Evolutionary conservation across 331 rosid genomes (phyloP).

Genomic region (Acacia concinna): DNA sequence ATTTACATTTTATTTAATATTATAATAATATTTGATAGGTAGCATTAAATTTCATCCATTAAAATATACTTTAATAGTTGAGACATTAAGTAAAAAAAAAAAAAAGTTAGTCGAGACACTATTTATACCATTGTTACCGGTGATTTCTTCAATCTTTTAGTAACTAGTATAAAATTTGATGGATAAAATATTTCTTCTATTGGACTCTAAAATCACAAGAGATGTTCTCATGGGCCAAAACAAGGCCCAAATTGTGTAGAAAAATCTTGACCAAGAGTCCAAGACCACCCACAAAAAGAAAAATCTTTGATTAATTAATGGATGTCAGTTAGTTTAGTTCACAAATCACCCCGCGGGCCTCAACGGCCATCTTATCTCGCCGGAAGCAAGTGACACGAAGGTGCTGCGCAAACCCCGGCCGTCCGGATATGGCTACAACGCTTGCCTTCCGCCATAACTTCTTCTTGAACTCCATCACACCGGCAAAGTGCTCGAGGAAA

Average conservation of each 20-base stretch:
- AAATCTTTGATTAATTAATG: neutral
- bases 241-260: neutral
- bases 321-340: neutral
- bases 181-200: neutral
- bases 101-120: too few relatives aligned
- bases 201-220: neutral
- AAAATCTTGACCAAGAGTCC: neutral
- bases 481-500: constrained; percentile 20
- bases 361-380: neutral
- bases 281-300: neutral
- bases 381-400: neutral
- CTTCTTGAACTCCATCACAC: constrained; percentile 24
- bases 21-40: too few relatives aligned
- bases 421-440: constrained; percentile 34
- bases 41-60: too few relatives aligned
- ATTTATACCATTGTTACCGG: neutral
- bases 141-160: neutral
- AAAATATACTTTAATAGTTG: too few relatives aligned
- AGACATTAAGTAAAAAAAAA: too few relatives aligned
- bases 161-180: neutral
- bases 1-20: too few relatives aligned
- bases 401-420: neutral
- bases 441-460: constrained; percentile 23
- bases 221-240: neutral
- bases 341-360: neutral